Evolutionary conservation across 2,329 filamentous ascomycete genomes (phyloP), one percentile per base, ranked within the genome.

Genomic region (Dactylonectria macrodidyma): DNA sequence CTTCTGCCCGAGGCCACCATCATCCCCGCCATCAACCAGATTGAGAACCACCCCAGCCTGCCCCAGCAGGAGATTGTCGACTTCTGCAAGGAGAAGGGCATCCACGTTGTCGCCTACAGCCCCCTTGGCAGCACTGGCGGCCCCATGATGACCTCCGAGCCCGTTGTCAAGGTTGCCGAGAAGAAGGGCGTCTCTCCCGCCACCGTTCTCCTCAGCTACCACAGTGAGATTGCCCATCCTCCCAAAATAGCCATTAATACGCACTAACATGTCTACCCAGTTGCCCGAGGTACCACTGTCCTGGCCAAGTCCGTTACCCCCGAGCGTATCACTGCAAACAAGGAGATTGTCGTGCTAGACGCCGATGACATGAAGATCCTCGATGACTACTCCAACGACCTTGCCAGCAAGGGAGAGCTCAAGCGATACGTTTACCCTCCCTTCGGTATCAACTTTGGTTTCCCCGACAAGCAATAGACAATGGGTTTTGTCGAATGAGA

Each of bases 11-110:
- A 83, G 26, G 81, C 82, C 70, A 83, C 77, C 48, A 86, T 93
- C 71, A 82, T 89, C 9, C 91, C 91, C 6, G 90, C 89, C 65
- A 88, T 90, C 76, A 92, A 92, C 83, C 91, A 93, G 83, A 92
- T 93, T 76, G 91, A 93, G 81, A 92, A 92, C 84, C 90, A 92
- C 83, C 91, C 91, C 14, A 86, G 86, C 7, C 87, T 93, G 11
- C 91, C 91, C 2, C 91, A 95, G 82, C 87, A 92, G 73, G 90
- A 93, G 69, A 89, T 94, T 67, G 88, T 92, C 67, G 88, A 92
- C 70, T 87, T 90, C 74, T 93, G 91, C 85, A 87, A 87, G 66
- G 83, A 85, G 66, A 91, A 92, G 80, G 89, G 88, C 64, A 93
- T 95, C 68, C 87, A 92, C 75, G 82, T 94, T 77, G 91, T 93